Percentiles rank a stretch among this genome's conserved stretches.
These are phyloP conservation scores for Arthroderma sp. DNA, from an alignment of 2,329 filamentous ascomycete species.

Conservation along the genomic window DNA sequence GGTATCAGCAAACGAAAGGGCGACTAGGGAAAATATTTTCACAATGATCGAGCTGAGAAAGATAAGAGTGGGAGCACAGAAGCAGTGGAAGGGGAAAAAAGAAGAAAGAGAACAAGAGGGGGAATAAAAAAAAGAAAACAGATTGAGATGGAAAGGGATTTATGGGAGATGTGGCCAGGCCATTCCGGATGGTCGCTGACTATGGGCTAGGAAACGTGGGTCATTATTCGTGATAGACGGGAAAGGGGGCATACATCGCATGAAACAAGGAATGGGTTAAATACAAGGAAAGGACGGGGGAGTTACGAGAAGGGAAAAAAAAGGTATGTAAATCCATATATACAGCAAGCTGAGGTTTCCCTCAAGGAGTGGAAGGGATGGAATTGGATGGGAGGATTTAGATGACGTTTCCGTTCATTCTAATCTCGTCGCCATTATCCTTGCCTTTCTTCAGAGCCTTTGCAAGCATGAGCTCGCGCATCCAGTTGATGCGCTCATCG, in stretches of 20 bases:
- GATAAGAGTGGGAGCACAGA: too few relatives aligned
- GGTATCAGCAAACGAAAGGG: too few relatives aligned
- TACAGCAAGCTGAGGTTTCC: not conserved
- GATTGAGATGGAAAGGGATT: not conserved
- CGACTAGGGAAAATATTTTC: too few relatives aligned
- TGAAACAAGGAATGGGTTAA: not conserved
- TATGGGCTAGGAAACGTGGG: not conserved
- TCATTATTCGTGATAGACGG: not conserved
- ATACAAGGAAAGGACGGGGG: not conserved
- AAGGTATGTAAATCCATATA: not conserved
- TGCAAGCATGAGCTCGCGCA: conserved; percentile 35
- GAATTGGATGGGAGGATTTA: conserved; percentile 5
- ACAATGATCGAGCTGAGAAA: too few relatives aligned
- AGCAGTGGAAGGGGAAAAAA: not conserved
- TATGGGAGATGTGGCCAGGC: not conserved
- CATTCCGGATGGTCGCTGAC: not conserved
- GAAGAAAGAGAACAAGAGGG: not conserved
- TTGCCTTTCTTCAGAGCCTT: conserved; percentile 24
- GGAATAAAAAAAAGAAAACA: not conserved
- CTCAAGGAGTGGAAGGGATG: not conserved
- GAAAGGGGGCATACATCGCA: not conserved
- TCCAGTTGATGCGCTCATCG: conserved; percentile 90
- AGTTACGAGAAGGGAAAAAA: not conserved
- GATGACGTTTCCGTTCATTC: conserved; percentile 21
- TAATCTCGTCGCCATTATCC: conserved; percentile 18